Evolutionary conservation across 2,329 filamentous ascomycete species (phyloP), one percentile per base, ranked within the genome.

Genomic region (Amphichorda felina): DNA sequence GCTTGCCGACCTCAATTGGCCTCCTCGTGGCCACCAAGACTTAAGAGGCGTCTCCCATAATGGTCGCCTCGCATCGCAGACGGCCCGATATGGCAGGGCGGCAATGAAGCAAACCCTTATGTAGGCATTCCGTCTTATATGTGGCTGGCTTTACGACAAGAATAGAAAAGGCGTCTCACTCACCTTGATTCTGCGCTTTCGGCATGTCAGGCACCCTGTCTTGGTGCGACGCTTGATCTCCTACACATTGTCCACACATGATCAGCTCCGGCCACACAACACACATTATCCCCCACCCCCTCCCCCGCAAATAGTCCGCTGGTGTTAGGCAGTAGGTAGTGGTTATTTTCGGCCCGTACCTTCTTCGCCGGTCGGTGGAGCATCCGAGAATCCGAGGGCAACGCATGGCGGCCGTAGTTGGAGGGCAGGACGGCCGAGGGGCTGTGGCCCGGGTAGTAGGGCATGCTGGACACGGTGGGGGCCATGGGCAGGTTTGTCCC

Each of bases 181-280:
- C 55, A 75, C 72, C 71, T 76, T 76, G 51, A 76, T 75, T 45
- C 72, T 62, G 45, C 72, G 64, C 49, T 74, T 75, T 38, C 72
- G 68, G 54, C 72, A 76, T 30, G 72, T 76, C 51, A 76, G 54
- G 44, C 72, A 76, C n/a, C 72, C 72, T 2, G 72, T 76, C 53
- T 76, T 76, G 32, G 72, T 76, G 45, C 72, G 66, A 41, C 72
- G 66, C 53, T 75, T 76, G 48, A 76, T 76, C 51, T 76, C 72
- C 72, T 76, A 28, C 22, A 27, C 21, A 16, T 15, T 29, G 24
- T 25, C 6, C 27, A n/a, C 27, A 29, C 13, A 29, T 5, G 5
- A 16, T 29, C 27, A 29, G 27, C 15, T 29, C 27, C 13, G n/a
- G 13, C 15, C 7, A 6, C 27, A 29, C 13, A 7, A 29, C 7